Evolutionary conservation across 2,329 filamentous ascomycete genomes (phyloP).

Genomic region (Cryphonectria radicalis): DNA sequence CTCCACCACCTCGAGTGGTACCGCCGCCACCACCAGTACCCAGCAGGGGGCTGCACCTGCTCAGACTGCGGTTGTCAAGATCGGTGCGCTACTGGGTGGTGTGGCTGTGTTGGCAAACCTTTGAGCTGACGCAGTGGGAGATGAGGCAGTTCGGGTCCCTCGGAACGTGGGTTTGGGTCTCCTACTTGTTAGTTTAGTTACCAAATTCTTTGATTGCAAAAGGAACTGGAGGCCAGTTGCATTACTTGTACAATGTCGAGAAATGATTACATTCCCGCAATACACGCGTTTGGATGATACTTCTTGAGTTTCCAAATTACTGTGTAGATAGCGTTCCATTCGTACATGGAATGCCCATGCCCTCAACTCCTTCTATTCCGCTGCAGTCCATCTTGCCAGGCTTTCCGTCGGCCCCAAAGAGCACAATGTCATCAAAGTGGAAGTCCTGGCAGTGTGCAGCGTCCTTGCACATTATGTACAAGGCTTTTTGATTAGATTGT

Average conservation of each 20-base stretch:
- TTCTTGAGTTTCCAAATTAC: neutral
- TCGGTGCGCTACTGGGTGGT: slow-evolving; percentile 17
- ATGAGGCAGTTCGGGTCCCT: neutral
- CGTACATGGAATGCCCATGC: slow-evolving; percentile 34
- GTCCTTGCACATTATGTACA: slow-evolving; percentile 32
- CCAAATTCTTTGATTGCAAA: too few relatives aligned
- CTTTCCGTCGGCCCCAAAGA: slow-evolving; percentile 30
- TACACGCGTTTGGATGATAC: neutral
- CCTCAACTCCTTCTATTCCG: slow-evolving; percentile 30
- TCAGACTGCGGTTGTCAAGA: slow-evolving; percentile 14
- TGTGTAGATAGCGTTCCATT: slow-evolving; percentile 25
- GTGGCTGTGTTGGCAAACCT: slow-evolving; percentile 10
- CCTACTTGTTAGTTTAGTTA: neutral
- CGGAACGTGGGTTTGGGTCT: neutral
- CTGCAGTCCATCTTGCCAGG: slow-evolving; percentile 33
- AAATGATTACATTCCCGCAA: neutral
- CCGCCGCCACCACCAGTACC: neutral
- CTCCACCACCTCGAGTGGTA: neutral
- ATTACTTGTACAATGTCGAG: neutral
- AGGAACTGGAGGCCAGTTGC: neutral
- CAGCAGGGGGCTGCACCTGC: neutral
- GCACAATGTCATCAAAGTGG: slow-evolving; percentile 30
- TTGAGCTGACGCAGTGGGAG: neutral
- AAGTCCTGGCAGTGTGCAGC: slow-evolving; percentile 32
- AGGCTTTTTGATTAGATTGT: slow-evolving; percentile 27